phyloP scores from a whole-genome alignment of 2,329 filamentous ascomycete species.

The Nemania sp. region DNA sequence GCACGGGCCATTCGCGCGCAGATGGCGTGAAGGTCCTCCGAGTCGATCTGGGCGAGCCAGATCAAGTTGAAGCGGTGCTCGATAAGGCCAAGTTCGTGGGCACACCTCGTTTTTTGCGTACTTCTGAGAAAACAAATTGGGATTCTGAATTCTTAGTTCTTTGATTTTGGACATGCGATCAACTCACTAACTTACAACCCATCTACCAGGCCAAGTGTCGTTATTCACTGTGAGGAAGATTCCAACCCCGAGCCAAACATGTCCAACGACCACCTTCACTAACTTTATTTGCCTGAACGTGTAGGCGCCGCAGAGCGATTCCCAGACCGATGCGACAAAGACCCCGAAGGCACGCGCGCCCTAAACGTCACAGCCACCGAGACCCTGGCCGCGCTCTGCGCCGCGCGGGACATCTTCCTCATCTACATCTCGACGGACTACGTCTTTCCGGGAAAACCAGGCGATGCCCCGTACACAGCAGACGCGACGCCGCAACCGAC shows the following conservation, averaged over 20 bases:
- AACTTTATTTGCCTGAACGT: background rate
- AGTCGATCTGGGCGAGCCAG: constrained; percentile 53
- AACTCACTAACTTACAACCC: constrained; percentile 24
- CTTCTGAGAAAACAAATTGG: too few relatives aligned
- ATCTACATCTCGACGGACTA: constrained; percentile 86
- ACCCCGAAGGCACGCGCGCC: constrained; percentile 73
- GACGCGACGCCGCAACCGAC: constrained; percentile 67
- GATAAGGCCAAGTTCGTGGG: constrained; percentile 58
- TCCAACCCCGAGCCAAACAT: background rate
- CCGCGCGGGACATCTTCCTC: constrained; percentile 62
- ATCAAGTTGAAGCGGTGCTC: constrained; percentile 54
- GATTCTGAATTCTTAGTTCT: too few relatives aligned
- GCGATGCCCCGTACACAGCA: constrained; percentile 81
- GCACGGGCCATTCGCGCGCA: constrained; percentile 74
- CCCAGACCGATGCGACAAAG: constrained; percentile 80
- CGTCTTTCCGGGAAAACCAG: constrained; percentile 71
- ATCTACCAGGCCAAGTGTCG: constrained; percentile 70
- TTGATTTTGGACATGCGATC: too few relatives aligned
- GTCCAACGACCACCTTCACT: background rate
- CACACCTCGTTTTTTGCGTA: background rate
- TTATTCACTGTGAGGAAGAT: constrained; percentile 74
- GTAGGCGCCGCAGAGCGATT: constrained; percentile 83
- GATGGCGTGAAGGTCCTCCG: constrained; percentile 69
- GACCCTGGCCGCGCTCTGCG: constrained; percentile 67
- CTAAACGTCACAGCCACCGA: constrained; percentile 76